Conservation (phyloP, 345 rosid genomes). For the Turnera subulata region DNA sequence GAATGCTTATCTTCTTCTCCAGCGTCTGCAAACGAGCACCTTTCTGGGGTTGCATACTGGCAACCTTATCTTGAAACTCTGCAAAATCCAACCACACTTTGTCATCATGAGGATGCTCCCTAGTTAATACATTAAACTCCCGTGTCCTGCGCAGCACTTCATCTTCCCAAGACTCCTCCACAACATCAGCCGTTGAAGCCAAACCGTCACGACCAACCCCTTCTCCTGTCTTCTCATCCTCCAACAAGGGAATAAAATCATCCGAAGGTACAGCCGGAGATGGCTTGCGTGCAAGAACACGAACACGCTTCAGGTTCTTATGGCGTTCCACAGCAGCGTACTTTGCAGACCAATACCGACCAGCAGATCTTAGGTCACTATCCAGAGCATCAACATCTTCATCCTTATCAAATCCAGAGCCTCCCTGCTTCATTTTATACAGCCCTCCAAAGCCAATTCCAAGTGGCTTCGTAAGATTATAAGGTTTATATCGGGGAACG, state of each 20-base stretch:
- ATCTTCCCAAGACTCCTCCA: constrained; percentile 96
- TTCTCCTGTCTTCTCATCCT: constrained; percentile 27
- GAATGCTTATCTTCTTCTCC: constrained; percentile 90
- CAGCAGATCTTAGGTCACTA: constrained; percentile 53
- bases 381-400: constrained; percentile 68
- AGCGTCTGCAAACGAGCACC: constrained; percentile 83
- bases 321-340: constrained; percentile 64
- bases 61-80: constrained; percentile 74
- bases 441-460: constrained; percentile 32
- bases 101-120: constrained; percentile 76
- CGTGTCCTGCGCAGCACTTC: constrained; percentile 70
- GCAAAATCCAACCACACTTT: constrained; percentile 88
- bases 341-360: constrained; percentile 84
- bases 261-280: constrained; percentile 26
- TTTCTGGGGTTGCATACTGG: constrained; percentile 67
- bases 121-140: constrained; percentile 66
- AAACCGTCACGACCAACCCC: constrained; percentile 24
- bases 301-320: constrained; percentile 56
- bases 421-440: constrained; percentile 29
- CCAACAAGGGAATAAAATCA: constrained; percentile 63
- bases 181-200: constrained; percentile 18
- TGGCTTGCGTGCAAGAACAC: constrained; percentile 36
- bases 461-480: constrained; percentile 31
- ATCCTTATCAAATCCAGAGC: constrained; percentile 49
- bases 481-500: constrained; percentile 68